Evolutionary conservation across 108 stramenopile species (phyloP).

Genomic region (Seminavis robusta): DNA sequence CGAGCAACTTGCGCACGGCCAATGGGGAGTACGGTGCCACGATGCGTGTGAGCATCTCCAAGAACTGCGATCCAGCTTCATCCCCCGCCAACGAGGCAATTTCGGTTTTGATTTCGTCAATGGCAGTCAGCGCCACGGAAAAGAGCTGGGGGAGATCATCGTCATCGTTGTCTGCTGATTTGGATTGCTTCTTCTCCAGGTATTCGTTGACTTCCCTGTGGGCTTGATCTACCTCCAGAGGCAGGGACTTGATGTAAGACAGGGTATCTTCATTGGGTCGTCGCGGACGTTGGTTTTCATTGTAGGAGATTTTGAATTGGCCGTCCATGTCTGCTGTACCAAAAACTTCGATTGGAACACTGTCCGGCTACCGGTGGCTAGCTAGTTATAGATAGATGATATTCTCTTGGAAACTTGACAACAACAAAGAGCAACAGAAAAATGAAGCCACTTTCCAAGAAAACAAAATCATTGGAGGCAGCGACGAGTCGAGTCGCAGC

Average conservation of each 20-base stretch:
- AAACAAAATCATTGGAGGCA: no score
- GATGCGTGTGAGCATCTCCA: slow-evolving; percentile 69
- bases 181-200: slow-evolving; percentile 20
- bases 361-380: no score
- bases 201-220: slow-evolving; percentile 50
- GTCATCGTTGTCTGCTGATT: slow-evolving; percentile 1
- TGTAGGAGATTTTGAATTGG: no score
- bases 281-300: slow-evolving; percentile 69
- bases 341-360: no score
- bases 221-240: slow-evolving; percentile 58
- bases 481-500: no score
- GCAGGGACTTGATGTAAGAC: slow-evolving; percentile 69
- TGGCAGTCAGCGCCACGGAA: slow-evolving; percentile 64
- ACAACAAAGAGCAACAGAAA: no score
- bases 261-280: slow-evolving; percentile 76
- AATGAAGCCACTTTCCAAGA: no score
- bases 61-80: slow-evolving; percentile 56
- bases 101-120: slow-evolving; percentile 73
- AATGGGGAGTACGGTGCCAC: slow-evolving; percentile 54
- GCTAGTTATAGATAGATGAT: no score
- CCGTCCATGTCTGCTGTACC: no score
- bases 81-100: slow-evolving; percentile 82
- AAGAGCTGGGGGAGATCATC: slow-evolving; percentile 64
- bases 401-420: no score
- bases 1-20: slow-evolving; percentile 56